Evolutionary conservation across 2,329 filamentous ascomycete genomes (phyloP), one percentile per base, ranked within the genome.

Genomic region (Trichoderma aggressivum): DNA sequence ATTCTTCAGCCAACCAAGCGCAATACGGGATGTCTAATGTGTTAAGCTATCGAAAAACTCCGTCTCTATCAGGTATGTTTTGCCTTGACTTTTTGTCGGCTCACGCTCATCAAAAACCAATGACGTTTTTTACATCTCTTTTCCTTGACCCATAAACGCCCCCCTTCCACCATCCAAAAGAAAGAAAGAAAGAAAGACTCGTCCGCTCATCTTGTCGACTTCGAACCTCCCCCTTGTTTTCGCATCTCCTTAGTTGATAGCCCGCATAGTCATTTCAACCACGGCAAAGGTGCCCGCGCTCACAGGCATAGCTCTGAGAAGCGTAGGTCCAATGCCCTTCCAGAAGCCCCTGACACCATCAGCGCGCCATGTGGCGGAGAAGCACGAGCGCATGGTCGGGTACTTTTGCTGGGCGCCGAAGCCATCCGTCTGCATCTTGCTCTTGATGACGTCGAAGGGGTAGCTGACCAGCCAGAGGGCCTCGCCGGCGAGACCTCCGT

Each of bases 361-460:
- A 7, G 83, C 85, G 72, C 87, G 87, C 85, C 88, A 97, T 2
- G 92, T 97, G 86, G 97, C 90, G 72, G 86, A 87, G 82, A 98
- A 97, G 84, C 93, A 97, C 82, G 97, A 92, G 65, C 91, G 88
- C 95, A 98, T 98, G 70, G 85, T 91, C 80, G 84, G 88, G 83
- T 92, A 99, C 79, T 87, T 87, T 84, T 91, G 90, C 74, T 87
- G 83, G 62, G 80, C 73, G 5, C 93, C 94, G 79, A 98, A 96
- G 0, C 93, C 94, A 83, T 99, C 96, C 71, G 92, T 97, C 88
- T 99, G 96, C 95, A 98, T 98, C 89, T 97, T 98, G 83, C 94
- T 97, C 92, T 99, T 99, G 83, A 99, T 84, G 32, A 99, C 95
- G 82, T 99, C 96, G 75, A 99, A 92, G 26, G 96, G 96, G 83